Conservation (phyloP, 371 early-diverging fungal species). For the Conidiobolus coronatus region DNA sequence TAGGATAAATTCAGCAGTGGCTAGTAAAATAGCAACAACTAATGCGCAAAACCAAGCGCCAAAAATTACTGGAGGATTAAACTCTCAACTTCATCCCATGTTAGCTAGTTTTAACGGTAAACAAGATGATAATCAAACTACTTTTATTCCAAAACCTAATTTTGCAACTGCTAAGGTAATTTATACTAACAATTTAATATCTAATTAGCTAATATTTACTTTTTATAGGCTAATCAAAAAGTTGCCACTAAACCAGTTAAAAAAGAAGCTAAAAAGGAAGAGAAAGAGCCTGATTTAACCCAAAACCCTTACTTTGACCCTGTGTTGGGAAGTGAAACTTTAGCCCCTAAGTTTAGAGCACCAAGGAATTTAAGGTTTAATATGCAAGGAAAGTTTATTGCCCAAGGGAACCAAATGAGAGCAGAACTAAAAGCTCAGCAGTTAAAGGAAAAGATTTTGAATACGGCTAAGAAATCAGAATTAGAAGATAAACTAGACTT, state of each 20-base stretch:
- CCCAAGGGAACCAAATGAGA: constrained; percentile 56
- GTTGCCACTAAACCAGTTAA: constrained; percentile 11
- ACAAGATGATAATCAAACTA: background rate
- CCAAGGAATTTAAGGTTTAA: constrained; percentile 47
- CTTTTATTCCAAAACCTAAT: constrained; percentile 21
- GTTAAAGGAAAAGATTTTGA: no score
- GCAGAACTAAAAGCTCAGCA: constrained; percentile 8
- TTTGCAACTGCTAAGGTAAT: constrained; percentile 21
- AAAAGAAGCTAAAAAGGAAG: constrained; percentile 16
- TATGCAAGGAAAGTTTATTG: constrained; percentile 54
- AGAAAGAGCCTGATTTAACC: constrained; percentile 27
- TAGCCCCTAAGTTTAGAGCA: constrained; percentile 24
- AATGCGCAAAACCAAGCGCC: no score
- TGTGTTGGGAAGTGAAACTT: constrained; percentile 17
- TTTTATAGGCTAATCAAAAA: constrained; percentile 17
- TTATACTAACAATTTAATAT: no score
- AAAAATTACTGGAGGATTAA: constrained; percentile 1
- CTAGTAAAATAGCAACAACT: no score
- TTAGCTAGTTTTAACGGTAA: background rate
- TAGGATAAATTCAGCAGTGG: no score
- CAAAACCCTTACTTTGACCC: constrained; percentile 81
- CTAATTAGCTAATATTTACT: no score
- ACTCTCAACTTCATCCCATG: background rate
- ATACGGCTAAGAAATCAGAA: constrained; percentile 13
- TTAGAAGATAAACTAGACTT: background rate